phyloP scores from a whole-genome alignment of 371 early-diverging fungal genomes.

The Mucor sp. region DNA sequence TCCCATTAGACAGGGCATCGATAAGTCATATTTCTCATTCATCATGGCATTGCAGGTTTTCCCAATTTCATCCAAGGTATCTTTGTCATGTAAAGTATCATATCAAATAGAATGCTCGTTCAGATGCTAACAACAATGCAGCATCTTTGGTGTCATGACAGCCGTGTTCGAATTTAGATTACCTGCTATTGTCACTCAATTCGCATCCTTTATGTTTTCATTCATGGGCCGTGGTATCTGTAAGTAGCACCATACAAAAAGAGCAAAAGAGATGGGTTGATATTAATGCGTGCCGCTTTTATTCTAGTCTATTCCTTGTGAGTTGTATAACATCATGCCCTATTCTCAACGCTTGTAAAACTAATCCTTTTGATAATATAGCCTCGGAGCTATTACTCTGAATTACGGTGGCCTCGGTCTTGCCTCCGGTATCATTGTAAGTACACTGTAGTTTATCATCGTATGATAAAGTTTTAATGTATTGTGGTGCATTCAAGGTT shows the following conservation, averaged over 20 bases:
- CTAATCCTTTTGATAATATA: slow-evolving; percentile 2
- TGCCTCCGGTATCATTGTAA: slow-evolving; percentile 32
- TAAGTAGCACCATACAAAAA: slow-evolving; percentile 10
- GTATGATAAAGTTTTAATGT: not conserved
- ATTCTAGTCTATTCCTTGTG: slow-evolving; percentile 9
- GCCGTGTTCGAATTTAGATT: slow-evolving; percentile 44
- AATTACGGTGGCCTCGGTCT: slow-evolving; percentile 21
- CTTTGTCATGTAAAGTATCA: slow-evolving; percentile 35
- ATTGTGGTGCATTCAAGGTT: slow-evolving; percentile 5
- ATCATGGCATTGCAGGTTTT: slow-evolving; percentile 26
- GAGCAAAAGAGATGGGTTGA: no score
- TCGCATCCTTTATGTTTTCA: slow-evolving; percentile 36
- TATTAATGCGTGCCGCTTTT: no score
- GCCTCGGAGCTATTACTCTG: slow-evolving; percentile 26
- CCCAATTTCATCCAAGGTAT: slow-evolving; percentile 49
- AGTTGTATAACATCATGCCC: not conserved
- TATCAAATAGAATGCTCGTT: not conserved
- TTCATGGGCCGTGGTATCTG: slow-evolving; percentile 33
- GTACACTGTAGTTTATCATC: not conserved
- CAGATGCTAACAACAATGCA: not conserved
- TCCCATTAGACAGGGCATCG: not conserved
- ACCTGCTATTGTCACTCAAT: slow-evolving; percentile 30
- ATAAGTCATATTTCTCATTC: not conserved
- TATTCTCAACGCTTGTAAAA: not conserved
- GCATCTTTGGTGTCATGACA: slow-evolving; percentile 41